A percentile compares a stretch with the other conserved stretches of the same genome.
Evolutionary conservation across 345 rosid species (phyloP).

Genomic region (Eutrema japonicum): DNA sequence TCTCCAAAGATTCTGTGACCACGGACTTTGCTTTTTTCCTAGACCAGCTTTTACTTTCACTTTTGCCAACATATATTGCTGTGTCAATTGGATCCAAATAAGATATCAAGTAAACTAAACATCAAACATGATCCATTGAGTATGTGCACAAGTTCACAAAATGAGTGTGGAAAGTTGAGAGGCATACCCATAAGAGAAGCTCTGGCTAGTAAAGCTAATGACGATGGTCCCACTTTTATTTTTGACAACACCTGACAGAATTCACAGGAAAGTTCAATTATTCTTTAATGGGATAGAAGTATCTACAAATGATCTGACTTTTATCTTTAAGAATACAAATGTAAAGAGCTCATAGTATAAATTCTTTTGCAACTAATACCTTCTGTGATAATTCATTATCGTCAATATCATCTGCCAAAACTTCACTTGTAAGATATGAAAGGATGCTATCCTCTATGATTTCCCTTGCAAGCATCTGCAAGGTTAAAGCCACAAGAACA

Average conservation of each 20-base stretch:
- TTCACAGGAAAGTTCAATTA: conserved; percentile 17
- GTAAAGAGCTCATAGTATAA: conserved; percentile 15
- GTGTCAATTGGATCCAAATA: conserved; percentile 34
- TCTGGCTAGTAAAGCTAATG: conserved; percentile 83
- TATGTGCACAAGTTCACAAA: conserved; percentile 10
- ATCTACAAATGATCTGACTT: conserved; percentile 11
- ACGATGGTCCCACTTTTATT: conserved; percentile 78
- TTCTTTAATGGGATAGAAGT: conserved; percentile 24
- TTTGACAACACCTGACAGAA: conserved; percentile 66
- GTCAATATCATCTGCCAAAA: conserved; percentile 53
- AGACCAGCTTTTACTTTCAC: conserved; percentile 85
- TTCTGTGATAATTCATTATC: conserved; percentile 53
- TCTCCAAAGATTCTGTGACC: conserved; percentile 75
- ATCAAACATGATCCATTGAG: conserved; percentile 20
- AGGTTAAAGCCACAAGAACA: conserved; percentile 35
- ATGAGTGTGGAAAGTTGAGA: conserved; percentile 31
- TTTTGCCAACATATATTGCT: conserved; percentile 93
- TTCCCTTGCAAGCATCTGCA: conserved; percentile 86
- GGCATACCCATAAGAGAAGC: conserved; percentile 77
- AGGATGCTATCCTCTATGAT: conserved; percentile 83
- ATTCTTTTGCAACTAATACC: conserved; percentile 47
- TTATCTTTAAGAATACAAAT: background rate
- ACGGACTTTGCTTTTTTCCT: conserved; percentile 70
- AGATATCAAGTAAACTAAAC: conserved; percentile 31
- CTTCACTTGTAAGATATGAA: conserved; percentile 69